phyloP scores from a whole-genome alignment of 2,329 filamentous ascomycete genomes.

The Aspergillus awamori region DNA sequence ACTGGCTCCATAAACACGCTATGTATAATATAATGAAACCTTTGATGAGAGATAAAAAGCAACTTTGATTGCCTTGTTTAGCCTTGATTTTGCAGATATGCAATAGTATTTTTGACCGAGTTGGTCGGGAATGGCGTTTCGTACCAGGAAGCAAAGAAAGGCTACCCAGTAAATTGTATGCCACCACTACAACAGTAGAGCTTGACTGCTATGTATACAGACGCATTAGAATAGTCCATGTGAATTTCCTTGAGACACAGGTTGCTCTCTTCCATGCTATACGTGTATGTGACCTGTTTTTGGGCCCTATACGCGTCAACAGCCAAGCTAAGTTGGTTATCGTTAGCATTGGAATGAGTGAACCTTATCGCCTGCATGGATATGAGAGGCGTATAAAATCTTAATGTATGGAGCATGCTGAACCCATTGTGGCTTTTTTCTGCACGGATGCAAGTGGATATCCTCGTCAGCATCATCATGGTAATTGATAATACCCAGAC shows the following conservation, averaged over 20 bases:
- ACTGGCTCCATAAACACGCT: constrained; percentile 17
- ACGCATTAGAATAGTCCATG: no score
- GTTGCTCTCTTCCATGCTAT: neutral
- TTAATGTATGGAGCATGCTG: neutral
- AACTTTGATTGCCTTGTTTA: neutral
- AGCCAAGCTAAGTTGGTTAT: neutral
- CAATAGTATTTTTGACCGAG: neutral
- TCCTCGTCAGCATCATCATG: neutral
- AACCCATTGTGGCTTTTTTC: no score
- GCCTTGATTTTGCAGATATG: neutral
- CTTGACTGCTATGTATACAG: no score
- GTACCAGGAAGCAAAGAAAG: neutral
- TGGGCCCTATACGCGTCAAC: neutral
- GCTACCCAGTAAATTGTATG: neutral
- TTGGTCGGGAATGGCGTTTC: neutral
- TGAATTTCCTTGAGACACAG: no score
- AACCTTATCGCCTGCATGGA: neutral
- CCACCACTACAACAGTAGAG: neutral
- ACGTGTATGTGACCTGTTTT: neutral
- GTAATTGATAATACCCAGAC: neutral
- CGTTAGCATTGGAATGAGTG: neutral
- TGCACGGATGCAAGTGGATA: neutral
- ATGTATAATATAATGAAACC: constrained; percentile 9
- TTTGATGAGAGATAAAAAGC: neutral
- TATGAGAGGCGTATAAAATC: neutral